phyloP scores from a whole-genome alignment of 23 red algal genomes.

The Cyanidiococcus yangmingshanensis region DNA sequence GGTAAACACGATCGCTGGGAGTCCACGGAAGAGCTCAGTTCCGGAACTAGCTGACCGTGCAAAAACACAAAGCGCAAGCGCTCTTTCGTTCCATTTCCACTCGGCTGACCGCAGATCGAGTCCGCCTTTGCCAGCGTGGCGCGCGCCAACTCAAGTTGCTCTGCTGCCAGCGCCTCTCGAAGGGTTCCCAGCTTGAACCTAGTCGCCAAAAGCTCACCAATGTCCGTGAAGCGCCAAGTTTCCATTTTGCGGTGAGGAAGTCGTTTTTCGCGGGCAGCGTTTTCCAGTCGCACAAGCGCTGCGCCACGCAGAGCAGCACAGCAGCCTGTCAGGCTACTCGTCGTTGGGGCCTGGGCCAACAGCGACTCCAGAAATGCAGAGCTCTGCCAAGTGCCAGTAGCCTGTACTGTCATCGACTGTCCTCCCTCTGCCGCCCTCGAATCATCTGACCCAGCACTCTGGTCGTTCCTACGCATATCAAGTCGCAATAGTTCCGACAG shows the following conservation, averaged over 20 bases:
- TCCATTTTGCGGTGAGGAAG: not conserved
- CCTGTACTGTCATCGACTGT: not conserved
- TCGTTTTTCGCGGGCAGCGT: not conserved
- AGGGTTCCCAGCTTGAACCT: not conserved
- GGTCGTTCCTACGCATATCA: too few relatives aligned
- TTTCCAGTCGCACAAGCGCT: not conserved
- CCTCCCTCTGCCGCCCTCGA: too few relatives aligned
- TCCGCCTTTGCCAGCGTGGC: not conserved
- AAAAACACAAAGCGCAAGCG: not conserved
- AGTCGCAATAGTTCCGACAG: too few relatives aligned
- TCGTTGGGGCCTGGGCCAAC: not conserved
- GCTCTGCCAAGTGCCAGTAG: not conserved
- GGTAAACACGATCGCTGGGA: not conserved
- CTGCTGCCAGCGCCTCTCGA: not conserved
- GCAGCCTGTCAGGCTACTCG: not conserved
- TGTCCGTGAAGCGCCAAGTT: not conserved
- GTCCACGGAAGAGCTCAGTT: not conserved
- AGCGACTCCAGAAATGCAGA: not conserved
- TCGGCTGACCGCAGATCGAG: not conserved
- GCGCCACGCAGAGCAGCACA: not conserved
- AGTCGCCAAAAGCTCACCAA: not conserved
- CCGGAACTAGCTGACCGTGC: constrained; percentile 2
- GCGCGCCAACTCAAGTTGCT: not conserved
- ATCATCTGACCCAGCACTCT: too few relatives aligned
- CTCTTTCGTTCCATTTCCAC: not conserved